Percentiles rank a stretch among this genome's conserved stretches.
Evolutionary conservation across 495 filamentous ascomycete species (phyloP).

Genomic region (Penicillium canescens): DNA sequence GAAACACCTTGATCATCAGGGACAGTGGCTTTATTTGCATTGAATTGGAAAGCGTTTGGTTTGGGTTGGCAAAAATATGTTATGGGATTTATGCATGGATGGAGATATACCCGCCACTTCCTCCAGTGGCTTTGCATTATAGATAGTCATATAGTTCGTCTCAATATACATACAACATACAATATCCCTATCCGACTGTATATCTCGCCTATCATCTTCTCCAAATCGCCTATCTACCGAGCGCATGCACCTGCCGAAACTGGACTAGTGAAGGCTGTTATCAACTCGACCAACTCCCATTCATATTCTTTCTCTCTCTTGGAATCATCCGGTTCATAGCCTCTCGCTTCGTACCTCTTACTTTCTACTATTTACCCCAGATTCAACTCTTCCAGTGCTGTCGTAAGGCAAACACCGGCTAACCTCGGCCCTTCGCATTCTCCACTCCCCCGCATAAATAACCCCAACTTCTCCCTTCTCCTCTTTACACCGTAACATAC

Average conservation of each 20-base stretch:
- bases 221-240: neutral
- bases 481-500: constrained; percentile 2
- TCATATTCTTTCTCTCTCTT: neutral
- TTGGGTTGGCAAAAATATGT: neutral
- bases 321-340: too few relatives aligned
- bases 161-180: constrained; percentile 1
- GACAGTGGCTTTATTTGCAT: too few relatives aligned
- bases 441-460: constrained; percentile 29
- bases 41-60: too few relatives aligned
- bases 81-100: neutral
- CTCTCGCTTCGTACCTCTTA: too few relatives aligned
- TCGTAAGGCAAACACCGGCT: constrained; percentile 6
- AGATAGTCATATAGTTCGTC: neutral
- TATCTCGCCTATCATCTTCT: neutral
- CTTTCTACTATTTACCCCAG: too few relatives aligned
- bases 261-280: neutral
- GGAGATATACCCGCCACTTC: constrained; percentile 7
- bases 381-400: constrained; percentile 10
- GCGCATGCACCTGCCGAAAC: constrained; percentile 1
- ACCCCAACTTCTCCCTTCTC: constrained; percentile 7
- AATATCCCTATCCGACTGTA: neutral
- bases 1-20: neutral
- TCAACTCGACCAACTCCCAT: neutral
- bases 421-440: constrained; percentile 16
- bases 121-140: neutral